Base-by-base conservation (phyloP, 768 basidiomycete genomes). In the Tulasnella sp. region DNA sequence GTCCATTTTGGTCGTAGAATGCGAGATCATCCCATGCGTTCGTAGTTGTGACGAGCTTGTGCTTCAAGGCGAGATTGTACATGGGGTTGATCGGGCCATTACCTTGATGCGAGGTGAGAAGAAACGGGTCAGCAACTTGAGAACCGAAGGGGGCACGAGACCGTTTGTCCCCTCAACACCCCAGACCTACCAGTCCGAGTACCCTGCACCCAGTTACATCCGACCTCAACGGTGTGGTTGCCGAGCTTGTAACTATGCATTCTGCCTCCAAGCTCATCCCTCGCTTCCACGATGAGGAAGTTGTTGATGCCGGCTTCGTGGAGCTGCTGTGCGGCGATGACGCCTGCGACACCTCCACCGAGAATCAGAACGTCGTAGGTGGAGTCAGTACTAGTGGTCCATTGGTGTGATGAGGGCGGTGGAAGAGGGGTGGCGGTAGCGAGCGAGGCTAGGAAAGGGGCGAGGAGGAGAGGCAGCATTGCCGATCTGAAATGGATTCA, bases 341-440 rank as follows among this genome's bases (percentile, higher is more conserved):
- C 85, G 14, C 92, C 92, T 6, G 92, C 85, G 58, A 92, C 88
- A 12, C 92, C 92, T 42, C 90, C 91, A 6, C 92, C 92, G 38
- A 92, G 87, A 74, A 92, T 89, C 48, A 92, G 87, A 19, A 92
- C 88, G 34, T 73, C 36, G 76, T 56, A 68, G 5, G 46, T 10
- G 14, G 27, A 40, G 40, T 40, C 9, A 42, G 48, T 19, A 7
- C n/a, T 16, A 74, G 39, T n/a, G 31, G 16, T 36, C 62, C 31
- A 34, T 14, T 14, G 62, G 18, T 8, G 39, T 14, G 31, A 4
- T 4, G 38, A 4, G 73, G 38, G 21, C 1, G 38, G 0, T 14
- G 34, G 39, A 40, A 42, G 6, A 1, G 73, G 73, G 38, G 38
- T 18, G 16, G 72, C 19, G 72, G 42, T 38, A 27, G 5, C 19